Percentiles rank a stretch among this genome's conserved stretches.
Evolutionary conservation across 805 yeast genomes (phyloP).

Genomic region (Metschnikowia vanudenii): DNA sequence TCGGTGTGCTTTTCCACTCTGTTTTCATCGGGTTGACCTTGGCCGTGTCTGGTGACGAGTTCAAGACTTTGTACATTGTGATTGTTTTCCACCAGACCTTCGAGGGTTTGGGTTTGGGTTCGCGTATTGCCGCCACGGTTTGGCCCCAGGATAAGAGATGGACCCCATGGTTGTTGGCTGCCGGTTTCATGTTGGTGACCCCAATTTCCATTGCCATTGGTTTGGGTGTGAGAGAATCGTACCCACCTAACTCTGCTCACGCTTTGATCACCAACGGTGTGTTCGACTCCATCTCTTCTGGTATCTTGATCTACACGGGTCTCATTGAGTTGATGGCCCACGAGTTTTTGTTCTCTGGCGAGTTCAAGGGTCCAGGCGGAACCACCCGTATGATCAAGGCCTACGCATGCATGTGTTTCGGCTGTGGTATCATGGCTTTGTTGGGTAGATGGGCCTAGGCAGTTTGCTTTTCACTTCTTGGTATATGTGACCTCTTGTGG

Average conservation of each 20-base stretch:
- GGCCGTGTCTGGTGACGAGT: slow-evolving; percentile 77
- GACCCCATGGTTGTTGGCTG: slow-evolving; percentile 47
- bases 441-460: slow-evolving; percentile 35
- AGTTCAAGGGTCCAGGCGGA: slow-evolving; percentile 24
- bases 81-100: slow-evolving; percentile 73
- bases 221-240: slow-evolving; percentile 33
- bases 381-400: slow-evolving; percentile 25
- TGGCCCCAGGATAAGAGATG: slow-evolving; percentile 48
- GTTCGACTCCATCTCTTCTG: slow-evolving; percentile 36
- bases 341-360: slow-evolving; percentile 35
- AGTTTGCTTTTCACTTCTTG: neutral
- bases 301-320: slow-evolving; percentile 37
- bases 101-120: slow-evolving; percentile 84
- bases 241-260: slow-evolving; percentile 33
- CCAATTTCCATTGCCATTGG: slow-evolving; percentile 38
- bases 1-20: slow-evolving; percentile 82
- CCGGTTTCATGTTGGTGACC: slow-evolving; percentile 31
- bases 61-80: slow-evolving; percentile 69
- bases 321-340: slow-evolving; percentile 40
- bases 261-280: slow-evolving; percentile 34
- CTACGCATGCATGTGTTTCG: slow-evolving; percentile 24
- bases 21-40: slow-evolving; percentile 76
- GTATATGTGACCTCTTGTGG: neutral
- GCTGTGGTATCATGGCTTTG: slow-evolving; percentile 34
- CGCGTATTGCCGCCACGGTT: slow-evolving; percentile 61